A percentile compares a stretch with the other conserved stretches of the same genome.
These are phyloP conservation scores for Talaromyces thailandensis DNA, from an alignment of 495 filamentous ascomycete genomes.

Conservation along the genomic window DNA sequence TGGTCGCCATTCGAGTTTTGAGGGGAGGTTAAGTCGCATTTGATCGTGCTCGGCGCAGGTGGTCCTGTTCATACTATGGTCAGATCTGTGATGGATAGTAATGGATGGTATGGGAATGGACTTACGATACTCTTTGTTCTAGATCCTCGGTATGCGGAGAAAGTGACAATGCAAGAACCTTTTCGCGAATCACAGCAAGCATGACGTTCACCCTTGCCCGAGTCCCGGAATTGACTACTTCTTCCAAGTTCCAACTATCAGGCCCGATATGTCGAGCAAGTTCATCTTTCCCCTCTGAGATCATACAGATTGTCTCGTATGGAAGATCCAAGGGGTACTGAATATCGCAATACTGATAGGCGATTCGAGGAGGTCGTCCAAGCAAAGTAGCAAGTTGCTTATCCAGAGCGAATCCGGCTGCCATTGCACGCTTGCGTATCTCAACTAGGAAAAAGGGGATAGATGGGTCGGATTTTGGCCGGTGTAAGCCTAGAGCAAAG, in stretches of 20 bases:
- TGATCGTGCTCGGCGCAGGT: conserved; percentile 6
- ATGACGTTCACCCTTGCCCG: conserved; percentile 31
- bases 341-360: conserved; percentile 33
- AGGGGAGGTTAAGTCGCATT: conserved; percentile 2
- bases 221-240: conserved; percentile 21
- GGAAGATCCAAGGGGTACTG: conserved; percentile 39
- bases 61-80: not conserved
- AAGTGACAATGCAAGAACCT: conserved; percentile 41
- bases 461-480: conserved; percentile 11
- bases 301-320: conserved; percentile 28
- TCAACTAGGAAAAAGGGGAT: conserved; percentile 33
- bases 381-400: conserved; percentile 33
- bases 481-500: conserved; percentile 38
- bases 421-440: conserved; percentile 32
- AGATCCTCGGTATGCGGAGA: conserved; percentile 13
- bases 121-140: not conserved
- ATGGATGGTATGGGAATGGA: not conserved
- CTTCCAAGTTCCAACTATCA: conserved; percentile 36
- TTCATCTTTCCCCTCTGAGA: conserved; percentile 18
- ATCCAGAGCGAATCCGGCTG: conserved; percentile 28
- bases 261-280: conserved; percentile 21
- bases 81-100: not conserved
- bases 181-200: conserved; percentile 32
- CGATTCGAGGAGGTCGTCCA: conserved; percentile 37
- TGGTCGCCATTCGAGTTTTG: conserved; percentile 10